Percentiles rank a stretch among this genome's conserved stretches.
phyloP scores from a whole-genome alignment of 805 yeast species.

The Ogataea henricii region DNA sequence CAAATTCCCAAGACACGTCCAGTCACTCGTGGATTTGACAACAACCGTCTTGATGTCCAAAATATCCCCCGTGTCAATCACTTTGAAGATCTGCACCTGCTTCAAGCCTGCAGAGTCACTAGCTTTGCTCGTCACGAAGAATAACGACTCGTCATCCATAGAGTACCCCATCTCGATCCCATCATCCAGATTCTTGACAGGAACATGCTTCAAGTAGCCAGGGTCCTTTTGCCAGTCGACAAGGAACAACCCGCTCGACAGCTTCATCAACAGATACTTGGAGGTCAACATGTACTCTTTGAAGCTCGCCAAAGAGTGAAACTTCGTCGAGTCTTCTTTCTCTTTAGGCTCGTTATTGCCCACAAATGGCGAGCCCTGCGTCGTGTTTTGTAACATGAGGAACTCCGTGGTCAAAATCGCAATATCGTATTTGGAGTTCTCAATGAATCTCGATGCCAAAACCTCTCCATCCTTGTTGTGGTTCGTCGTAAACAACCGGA shows the following conservation, averaged over 20 bases:
- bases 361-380: constrained; percentile 4
- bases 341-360: neutral
- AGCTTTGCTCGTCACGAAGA: constrained; percentile 15
- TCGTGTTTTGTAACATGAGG: constrained; percentile 23
- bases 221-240: constrained; percentile 23
- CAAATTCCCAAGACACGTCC: constrained; percentile 27
- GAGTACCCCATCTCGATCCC: constrained; percentile 16
- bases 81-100: constrained; percentile 19
- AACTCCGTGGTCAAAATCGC: constrained; percentile 27
- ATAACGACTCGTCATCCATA: constrained; percentile 23
- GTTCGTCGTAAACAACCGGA: constrained; percentile 19
- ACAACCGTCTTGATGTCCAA: constrained; percentile 17
- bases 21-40: constrained; percentile 7
- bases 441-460: constrained; percentile 23
- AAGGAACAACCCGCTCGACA: constrained; percentile 21
- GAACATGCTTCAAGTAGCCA: constrained; percentile 24
- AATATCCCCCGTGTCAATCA: constrained; percentile 24
- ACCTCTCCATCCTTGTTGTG: constrained; percentile 20
- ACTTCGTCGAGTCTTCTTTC: constrained; percentile 13
- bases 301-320: constrained; percentile 21
- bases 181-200: constrained; percentile 4
- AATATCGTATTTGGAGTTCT: constrained; percentile 19
- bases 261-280: constrained; percentile 20
- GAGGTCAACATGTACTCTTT: constrained; percentile 26
- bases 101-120: neutral